Evolutionary conservation across 164 flowering plant genomes (phyloP), one percentile per base, ranked within the genome.

Genomic region (Aristolochia californica): DNA sequence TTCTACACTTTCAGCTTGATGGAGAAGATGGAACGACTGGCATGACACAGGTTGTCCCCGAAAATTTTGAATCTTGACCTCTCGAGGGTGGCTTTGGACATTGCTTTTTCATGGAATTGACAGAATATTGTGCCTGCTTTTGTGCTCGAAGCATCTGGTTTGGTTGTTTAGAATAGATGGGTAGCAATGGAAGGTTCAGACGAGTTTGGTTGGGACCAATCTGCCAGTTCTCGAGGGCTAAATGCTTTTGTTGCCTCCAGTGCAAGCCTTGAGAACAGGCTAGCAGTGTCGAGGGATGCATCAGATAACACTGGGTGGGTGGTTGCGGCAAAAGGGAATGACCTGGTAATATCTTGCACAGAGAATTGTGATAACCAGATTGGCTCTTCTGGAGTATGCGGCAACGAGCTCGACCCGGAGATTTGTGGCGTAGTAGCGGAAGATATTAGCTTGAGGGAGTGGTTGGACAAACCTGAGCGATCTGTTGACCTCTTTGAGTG

Each of bases 391-490:
- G 75, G 75, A 44, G 72, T 64, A 26, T 71, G 67, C 49, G 80
- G 74, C 57, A 72, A 77, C 65, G 58, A 56, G n/a, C 70, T 56
- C 50, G 70, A 61, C 13, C 72, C 69, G 25, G 65, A 55, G 64
- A 53, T 43, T 60, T 69, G 64, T 18, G 62, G 59, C 2, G 43
- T 65, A 47, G 87, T 78, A 68, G 71, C 78, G 72, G 78, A 72
- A 44, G 97, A 85, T 65, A 64, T 94, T 40, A 94, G 95, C 69
- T 68, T 94, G 80, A 84, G 99, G 69, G 80, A 84, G 60, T 94
- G 97, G 99, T 64, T 94, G 73, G 99, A 94, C 64, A 83, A 74
- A 27, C 83, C 82, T 4, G 83, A 82, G 59, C 62, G 99, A 58
- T 44, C 72, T 0, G 86, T 94, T 30, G 93, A 84, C 62, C 74